phyloP scores from a whole-genome alignment of 106 monocot genomes.

The Xerophyta viscosa region DNA sequence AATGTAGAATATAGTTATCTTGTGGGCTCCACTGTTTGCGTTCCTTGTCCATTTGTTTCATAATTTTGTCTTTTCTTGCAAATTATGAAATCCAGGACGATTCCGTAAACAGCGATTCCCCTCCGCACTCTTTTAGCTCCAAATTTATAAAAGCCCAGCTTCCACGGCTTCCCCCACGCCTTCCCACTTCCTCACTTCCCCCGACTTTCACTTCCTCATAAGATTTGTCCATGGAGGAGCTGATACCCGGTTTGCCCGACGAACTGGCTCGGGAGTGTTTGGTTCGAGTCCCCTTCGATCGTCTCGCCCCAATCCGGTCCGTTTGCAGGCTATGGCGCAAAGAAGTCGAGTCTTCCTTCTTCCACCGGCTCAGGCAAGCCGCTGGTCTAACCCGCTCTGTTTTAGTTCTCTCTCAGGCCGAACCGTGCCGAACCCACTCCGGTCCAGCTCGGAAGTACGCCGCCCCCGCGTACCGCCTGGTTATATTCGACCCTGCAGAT shows the following conservation, averaged over 20 bases:
- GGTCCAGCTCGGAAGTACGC: conserved; percentile 17
- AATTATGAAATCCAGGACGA: too few species aligned
- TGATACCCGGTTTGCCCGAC: conserved; percentile 62
- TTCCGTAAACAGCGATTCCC: too few species aligned
- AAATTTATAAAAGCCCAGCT: too few species aligned
- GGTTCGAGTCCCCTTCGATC: conserved; percentile 32
- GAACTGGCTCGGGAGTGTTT: conserved; percentile 77
- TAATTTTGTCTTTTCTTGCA: too few species aligned
- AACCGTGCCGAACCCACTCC: conserved; percentile 1
- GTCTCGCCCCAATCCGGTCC: conserved; percentile 17
- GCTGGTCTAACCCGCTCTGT: conserved; percentile 14
- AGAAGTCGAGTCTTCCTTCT: conserved; percentile 32
- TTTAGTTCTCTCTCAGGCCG: conserved; percentile 27
- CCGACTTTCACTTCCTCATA: too few species aligned
- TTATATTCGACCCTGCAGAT: conserved; percentile 21
- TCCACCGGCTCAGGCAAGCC: conserved; percentile 30
- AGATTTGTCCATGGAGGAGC: too few species aligned
- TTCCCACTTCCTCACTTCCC: too few species aligned
- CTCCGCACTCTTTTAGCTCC: too few species aligned
- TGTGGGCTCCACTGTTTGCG: too few species aligned
- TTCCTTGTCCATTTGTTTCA: too few species aligned
- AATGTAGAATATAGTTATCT: too few species aligned
- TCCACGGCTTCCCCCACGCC: too few species aligned
- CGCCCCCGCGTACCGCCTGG: conserved; percentile 19
- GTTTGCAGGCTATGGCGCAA: conserved; percentile 38